Evolutionary conservation across 2,329 filamentous ascomycete species (phyloP), one percentile per base, ranked within the genome.

Genomic region (Aureobasidium zeae): DNA sequence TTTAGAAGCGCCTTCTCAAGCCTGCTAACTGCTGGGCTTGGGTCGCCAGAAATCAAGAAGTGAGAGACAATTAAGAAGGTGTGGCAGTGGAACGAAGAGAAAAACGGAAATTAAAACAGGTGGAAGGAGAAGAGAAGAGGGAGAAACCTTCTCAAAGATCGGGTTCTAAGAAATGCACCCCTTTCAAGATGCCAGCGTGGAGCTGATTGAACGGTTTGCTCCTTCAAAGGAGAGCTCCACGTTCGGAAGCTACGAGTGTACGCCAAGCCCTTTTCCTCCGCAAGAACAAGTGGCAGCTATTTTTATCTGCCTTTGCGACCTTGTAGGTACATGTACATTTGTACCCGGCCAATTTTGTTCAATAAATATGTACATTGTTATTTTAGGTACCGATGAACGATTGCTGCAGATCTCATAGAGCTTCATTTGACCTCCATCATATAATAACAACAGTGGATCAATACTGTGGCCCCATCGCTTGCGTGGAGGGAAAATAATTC

Each of bases 151-250:
- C 39, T 22, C 13, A 29, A 39, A 26, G 37, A 32, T 21, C 16
- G 17, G 15, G n/a, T 11, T 11, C n/a, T 16, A 21, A 20, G 36
- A 39, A 39, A 39, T 29, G 30, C 39, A 43, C 39, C 39, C 39
- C 39, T 43, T 43, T 43, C 39, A 43, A 43, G 39, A 43, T 43
- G 39, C 39, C 39, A 43, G 39, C 39, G 39, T 43, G 39, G 39
- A 43, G 39, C 39, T 43, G 39, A 43, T 32, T 24, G 38, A 42
- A 32, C 28, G 29, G 38, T 16, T 25, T 38, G 13, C 10, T 13
- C 5, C 24, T 25, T 24, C 36, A 15, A 39, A 13, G 17, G 21
- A 19, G 17, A 43, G 38, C 38, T 43, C 37, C 38, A 17, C 9
- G n/a, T 32, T 32, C 28, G 19, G 37, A 9, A 41, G 21, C 32